phyloP scores from a whole-genome alignment of 2,329 filamentous ascomycete genomes.

The Chrysoporthe austroafricana region DNA sequence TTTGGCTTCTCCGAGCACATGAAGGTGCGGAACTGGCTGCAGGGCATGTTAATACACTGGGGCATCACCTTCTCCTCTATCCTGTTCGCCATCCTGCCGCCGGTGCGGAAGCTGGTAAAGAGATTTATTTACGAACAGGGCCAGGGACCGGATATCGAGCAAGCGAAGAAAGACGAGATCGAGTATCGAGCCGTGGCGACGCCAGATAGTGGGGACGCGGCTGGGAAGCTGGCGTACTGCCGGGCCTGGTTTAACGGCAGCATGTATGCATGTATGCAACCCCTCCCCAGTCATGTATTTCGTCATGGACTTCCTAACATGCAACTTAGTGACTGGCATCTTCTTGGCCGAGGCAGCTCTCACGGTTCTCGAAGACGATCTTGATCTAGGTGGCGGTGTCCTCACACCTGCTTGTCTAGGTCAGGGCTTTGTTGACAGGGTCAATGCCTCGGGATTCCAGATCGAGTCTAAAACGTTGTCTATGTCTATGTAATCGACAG shows the following conservation, averaged over 20 bases:
- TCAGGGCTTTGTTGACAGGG: constrained; percentile 65
- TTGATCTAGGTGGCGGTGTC: constrained; percentile 63
- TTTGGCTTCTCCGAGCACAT: constrained; percentile 63
- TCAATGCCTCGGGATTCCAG: constrained; percentile 65
- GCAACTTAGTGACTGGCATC: constrained; percentile 62
- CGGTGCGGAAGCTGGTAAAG: constrained; percentile 49
- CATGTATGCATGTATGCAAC: constrained; percentile 64
- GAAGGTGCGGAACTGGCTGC: constrained; percentile 53
- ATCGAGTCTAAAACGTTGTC: constrained; percentile 55
- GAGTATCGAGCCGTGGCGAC: constrained; percentile 67
- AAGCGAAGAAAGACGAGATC: constrained; percentile 60
- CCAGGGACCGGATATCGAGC: constrained; percentile 56
- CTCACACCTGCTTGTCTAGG: constrained; percentile 75
- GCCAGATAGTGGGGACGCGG: constrained; percentile 52
- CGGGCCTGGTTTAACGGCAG: constrained; percentile 61
- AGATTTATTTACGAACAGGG: constrained; percentile 57
- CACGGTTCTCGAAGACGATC: constrained; percentile 66
- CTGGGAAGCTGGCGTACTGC: constrained; percentile 55
- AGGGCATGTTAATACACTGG: constrained; percentile 56
- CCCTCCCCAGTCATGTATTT: background rate
- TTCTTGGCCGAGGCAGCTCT: constrained; percentile 67
- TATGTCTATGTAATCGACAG: background rate
- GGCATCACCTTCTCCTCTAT: constrained; percentile 47
- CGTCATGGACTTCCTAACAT: constrained; percentile 22
- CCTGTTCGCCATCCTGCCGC: constrained; percentile 50